A percentile compares a stretch with the other conserved stretches of the same genome.
These are phyloP conservation scores for Tinospora cordifolia DNA, from an alignment of 164 flowering plant species.

Conservation along the genomic window DNA sequence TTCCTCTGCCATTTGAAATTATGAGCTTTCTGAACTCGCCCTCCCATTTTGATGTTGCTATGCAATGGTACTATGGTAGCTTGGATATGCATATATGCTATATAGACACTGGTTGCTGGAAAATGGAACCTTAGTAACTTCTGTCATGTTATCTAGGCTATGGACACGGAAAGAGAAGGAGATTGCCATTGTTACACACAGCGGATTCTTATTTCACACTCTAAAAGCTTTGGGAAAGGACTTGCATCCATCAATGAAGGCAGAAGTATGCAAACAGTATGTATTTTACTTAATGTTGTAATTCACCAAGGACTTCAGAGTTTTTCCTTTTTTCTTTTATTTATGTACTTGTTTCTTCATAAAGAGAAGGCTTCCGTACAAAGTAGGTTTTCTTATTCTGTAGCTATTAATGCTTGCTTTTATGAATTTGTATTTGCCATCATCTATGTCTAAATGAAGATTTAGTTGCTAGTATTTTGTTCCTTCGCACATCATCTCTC, in stretches of 20 bases:
- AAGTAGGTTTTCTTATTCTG: too few relatives aligned
- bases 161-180: conserved; percentile 87
- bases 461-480: too few relatives aligned
- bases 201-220: conserved; percentile 67
- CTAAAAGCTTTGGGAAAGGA: conserved; percentile 55
- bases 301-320: not conserved
- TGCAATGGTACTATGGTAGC: not conserved
- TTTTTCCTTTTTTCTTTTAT: not conserved
- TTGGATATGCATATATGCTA: not conserved
- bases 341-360: too few relatives aligned
- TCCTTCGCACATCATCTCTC: too few relatives aligned
- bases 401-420: not conserved
- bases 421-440: too few relatives aligned
- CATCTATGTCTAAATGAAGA: too few relatives aligned
- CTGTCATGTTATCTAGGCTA: conserved; percentile 38
- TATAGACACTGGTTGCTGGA: not conserved
- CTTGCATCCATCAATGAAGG: conserved; percentile 52
- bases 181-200: conserved; percentile 80
- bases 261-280: conserved; percentile 61
- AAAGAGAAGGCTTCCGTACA: too few relatives aligned
- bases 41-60: not conserved
- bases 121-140: not conserved
- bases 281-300: conserved; percentile 18
- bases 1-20: not conserved
- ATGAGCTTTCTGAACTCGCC: not conserved